phyloP scores from a whole-genome alignment of 1,139 yeast genomes.

The Zygosaccharomyces sapae region DNA sequence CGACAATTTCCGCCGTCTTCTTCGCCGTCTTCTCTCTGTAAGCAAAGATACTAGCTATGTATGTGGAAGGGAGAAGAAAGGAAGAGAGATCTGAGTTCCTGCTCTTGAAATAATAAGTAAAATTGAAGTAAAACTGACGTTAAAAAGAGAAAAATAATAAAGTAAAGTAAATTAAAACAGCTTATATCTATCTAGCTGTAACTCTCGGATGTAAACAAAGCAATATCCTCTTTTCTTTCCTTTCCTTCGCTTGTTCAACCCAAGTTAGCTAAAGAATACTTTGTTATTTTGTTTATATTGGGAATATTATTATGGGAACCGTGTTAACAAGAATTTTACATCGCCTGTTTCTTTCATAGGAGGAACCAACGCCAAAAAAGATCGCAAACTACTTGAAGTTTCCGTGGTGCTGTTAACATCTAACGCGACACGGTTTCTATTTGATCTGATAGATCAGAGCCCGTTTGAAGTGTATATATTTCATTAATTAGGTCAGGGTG shows the following conservation, averaged over 20 bases:
- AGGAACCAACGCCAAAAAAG: slow-evolving; percentile 7
- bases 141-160: background rate
- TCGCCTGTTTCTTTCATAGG: slow-evolving; percentile 6
- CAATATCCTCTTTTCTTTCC: no score
- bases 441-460: background rate
- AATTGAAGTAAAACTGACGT: background rate
- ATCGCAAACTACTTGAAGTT: background rate
- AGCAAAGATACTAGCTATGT: background rate
- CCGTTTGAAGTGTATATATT: no score
- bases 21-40: background rate
- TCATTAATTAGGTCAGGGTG: no score
- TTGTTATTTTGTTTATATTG: no score
- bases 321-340: slow-evolving; percentile 6
- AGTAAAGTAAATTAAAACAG: background rate
- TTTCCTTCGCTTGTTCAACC: no score
- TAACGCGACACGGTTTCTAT: slow-evolving; percentile 3
- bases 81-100: slow-evolving; percentile 1
- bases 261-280: no score
- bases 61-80: background rate
- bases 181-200: no score
- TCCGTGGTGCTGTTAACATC: background rate
- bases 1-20: no score
- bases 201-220: no score
- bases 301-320: background rate
- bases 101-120: background rate